These are phyloP conservation scores for Aspergillus sergii DNA, from an alignment of 2,329 filamentous ascomycete species.

Conservation along the genomic window DNA sequence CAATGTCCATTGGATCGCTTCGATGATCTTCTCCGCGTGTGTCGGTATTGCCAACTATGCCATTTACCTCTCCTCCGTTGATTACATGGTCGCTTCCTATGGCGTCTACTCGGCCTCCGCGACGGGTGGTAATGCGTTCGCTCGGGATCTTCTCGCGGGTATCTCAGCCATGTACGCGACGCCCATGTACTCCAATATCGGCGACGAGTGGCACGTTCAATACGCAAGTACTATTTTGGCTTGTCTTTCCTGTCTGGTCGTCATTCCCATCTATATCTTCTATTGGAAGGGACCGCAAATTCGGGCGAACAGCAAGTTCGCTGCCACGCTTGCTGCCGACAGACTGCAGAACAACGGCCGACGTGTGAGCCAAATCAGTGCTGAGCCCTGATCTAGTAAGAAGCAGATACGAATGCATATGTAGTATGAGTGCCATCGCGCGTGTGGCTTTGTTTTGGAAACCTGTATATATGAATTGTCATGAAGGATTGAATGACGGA, in stretches of 20 bases:
- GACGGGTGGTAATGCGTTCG: conserved; percentile 73
- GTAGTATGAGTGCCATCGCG: too few relatives aligned
- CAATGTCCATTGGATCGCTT: conserved; percentile 67
- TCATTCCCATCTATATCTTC: conserved; percentile 63
- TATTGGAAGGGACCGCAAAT: conserved; percentile 64
- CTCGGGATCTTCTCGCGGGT: conserved; percentile 72
- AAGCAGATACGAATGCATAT: not conserved
- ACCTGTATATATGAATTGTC: not conserved
- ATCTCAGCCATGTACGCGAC: conserved; percentile 68
- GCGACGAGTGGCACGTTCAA: conserved; percentile 54
- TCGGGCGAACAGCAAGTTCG: conserved; percentile 61
- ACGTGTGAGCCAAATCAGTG: conserved; percentile 27
- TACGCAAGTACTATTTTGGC: conserved; percentile 63
- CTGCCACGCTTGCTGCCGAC: conserved; percentile 54
- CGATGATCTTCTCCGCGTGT: conserved; percentile 65
- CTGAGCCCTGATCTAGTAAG: conserved; percentile 8
- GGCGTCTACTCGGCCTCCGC: conserved; percentile 72
- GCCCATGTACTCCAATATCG: conserved; percentile 65
- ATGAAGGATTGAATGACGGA: not conserved
- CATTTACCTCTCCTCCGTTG: conserved; percentile 74
- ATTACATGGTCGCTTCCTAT: conserved; percentile 75
- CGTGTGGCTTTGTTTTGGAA: not conserved
- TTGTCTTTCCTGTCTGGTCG: conserved; percentile 60
- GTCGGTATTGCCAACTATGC: conserved; percentile 73
- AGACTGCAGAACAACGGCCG: conserved; percentile 25